Evolutionary conservation across 1,139 yeast genomes (phyloP).

Genomic region (Pneumocystis murina): DNA sequence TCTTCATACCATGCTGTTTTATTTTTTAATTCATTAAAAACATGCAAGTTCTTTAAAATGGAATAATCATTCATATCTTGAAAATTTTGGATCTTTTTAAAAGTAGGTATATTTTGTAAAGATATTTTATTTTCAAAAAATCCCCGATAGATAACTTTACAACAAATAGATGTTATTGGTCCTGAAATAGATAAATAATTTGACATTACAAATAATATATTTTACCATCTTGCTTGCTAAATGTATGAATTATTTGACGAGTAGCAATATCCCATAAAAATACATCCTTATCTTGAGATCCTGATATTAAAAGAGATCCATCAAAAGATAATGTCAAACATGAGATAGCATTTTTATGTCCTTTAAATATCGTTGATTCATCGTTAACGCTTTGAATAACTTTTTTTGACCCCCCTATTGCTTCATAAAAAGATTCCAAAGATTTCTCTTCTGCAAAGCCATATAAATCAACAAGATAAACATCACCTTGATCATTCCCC

Average conservation of each 20-base stretch:
- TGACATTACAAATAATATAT: not conserved
- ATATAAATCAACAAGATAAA: slow-evolving; percentile 46
- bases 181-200: not conserved
- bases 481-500: slow-evolving; percentile 51
- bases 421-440: slow-evolving; percentile 31
- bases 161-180: not conserved
- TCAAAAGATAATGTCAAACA: slow-evolving; percentile 52
- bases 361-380: slow-evolving; percentile 15
- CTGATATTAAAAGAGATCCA: slow-evolving; percentile 59
- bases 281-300: slow-evolving; percentile 57
- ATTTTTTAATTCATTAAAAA: not conserved
- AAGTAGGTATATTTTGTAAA: slow-evolving; percentile 4
- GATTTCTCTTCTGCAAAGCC: slow-evolving; percentile 19
- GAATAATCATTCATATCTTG: slow-evolving; percentile 8
- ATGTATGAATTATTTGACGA: slow-evolving; percentile 54
- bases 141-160: not conserved
- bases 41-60: not conserved
- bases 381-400: slow-evolving; percentile 21
- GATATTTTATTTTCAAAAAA: not conserved
- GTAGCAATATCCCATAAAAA: slow-evolving; percentile 60
- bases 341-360: slow-evolving; percentile 30
- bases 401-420: slow-evolving; percentile 46
- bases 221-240: slow-evolving; percentile 35
- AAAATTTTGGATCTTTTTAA: slow-evolving; percentile 7
- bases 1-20: not conserved